Conservation (phyloP, 2,329 filamentous ascomycete genomes). For the Didymella arachidicola region DNA sequence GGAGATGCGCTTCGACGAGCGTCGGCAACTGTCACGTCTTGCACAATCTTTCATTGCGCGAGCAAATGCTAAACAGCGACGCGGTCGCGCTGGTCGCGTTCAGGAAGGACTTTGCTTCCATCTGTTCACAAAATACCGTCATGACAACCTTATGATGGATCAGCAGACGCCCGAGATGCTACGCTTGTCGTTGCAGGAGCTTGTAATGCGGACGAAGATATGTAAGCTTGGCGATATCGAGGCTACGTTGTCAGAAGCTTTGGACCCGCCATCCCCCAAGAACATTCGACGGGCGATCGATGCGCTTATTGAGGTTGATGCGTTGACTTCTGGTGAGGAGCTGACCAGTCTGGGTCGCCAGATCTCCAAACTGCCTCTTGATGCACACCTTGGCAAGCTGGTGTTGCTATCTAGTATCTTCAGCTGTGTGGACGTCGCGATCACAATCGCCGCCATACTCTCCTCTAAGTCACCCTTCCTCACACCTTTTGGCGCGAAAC, state of each 20-base stretch:
- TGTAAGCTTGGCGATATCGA: conserved; percentile 96
- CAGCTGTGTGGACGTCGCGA: conserved; percentile 86
- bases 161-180: conserved; percentile 98
- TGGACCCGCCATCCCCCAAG: conserved; percentile 88
- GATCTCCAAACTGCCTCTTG: conserved; percentile 85
- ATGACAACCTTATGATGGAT: conserved; percentile 83
- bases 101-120: conserved; percentile 96
- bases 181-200: conserved; percentile 88
- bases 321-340: conserved; percentile 80
- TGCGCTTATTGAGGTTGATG: conserved; percentile 90
- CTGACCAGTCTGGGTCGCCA: conserved; percentile 87
- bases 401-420: conserved; percentile 87
- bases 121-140: conserved; percentile 87
- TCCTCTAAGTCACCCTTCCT: conserved; percentile 96
- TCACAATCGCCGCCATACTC: conserved; percentile 90
- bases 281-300: conserved; percentile 94
- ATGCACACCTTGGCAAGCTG: conserved; percentile 94
- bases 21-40: conserved; percentile 85
- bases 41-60: conserved; percentile 95
- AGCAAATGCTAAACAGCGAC: conserved; percentile 93
- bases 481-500: conserved; percentile 81
- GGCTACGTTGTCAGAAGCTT: conserved; percentile 82
- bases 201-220: conserved; percentile 96
- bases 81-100: conserved; percentile 92
- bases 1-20: conserved; percentile 96